Conservation (phyloP, 179 eudicot species). For the Heliamphora pulchella region DNA sequence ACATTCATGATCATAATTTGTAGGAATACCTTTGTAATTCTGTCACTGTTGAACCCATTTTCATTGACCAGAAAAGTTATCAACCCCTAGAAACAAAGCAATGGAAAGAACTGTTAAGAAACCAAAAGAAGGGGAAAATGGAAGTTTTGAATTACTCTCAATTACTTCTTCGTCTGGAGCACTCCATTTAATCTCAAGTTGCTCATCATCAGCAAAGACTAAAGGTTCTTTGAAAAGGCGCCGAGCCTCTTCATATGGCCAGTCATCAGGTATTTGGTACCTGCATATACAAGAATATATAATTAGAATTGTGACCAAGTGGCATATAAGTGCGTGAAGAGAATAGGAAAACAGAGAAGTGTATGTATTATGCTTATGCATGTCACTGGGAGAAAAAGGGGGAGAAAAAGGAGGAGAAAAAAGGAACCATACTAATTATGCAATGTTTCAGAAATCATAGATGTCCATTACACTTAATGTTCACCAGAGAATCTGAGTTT, state of each 20-base stretch:
- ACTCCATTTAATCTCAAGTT: constrained; percentile 76
- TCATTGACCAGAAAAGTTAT: constrained; percentile 77
- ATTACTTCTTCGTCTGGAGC: constrained; percentile 91
- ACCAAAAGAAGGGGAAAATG: background rate
- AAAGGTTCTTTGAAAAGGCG: constrained; percentile 79
- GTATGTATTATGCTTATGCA: background rate
- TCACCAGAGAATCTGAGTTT: background rate
- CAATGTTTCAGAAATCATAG: background rate
- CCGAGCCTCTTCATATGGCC: constrained; percentile 93
- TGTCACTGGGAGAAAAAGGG: background rate
- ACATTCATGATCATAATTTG: background rate
- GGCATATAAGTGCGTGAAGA: background rate
- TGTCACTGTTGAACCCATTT: constrained; percentile 84
- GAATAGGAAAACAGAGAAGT: background rate
- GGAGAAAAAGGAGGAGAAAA: background rate
- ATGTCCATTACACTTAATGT: background rate
- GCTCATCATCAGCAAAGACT: constrained; percentile 57
- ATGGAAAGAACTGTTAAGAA: constrained; percentile 8
- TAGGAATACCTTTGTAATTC: constrained; percentile 66
- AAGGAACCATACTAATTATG: background rate
- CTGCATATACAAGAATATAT: constrained; percentile 30
- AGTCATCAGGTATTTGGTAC: constrained; percentile 78
- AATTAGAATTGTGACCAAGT: background rate
- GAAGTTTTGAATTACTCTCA: constrained; percentile 1
- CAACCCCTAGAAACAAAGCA: constrained; percentile 52